These are phyloP conservation scores for Pneumocystis canis DNA, from an alignment of 1,139 yeast species.

Conservation along the genomic window DNA sequence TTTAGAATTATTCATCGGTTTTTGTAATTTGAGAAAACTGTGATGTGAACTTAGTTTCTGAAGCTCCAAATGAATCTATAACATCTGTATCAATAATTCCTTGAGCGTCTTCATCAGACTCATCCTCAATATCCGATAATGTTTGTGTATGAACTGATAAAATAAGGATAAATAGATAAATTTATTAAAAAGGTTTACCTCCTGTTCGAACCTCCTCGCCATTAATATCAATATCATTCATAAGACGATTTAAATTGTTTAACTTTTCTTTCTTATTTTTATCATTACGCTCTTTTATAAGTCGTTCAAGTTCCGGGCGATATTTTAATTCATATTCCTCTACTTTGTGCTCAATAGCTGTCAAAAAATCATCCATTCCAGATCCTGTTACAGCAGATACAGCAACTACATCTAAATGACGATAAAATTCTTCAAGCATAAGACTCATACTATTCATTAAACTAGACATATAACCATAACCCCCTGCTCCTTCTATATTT, in stretches of 20 bases:
- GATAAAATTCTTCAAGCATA: conserved; percentile 91
- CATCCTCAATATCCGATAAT: neutral
- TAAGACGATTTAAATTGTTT: conserved; percentile 51
- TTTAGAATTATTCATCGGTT: neutral
- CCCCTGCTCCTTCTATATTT: conserved; percentile 19
- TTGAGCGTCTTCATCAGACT: neutral
- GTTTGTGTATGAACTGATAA: neutral
- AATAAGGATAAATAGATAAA: neutral
- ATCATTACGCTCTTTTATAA: conserved; percentile 61
- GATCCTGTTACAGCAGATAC: conserved; percentile 86
- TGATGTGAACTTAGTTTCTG: neutral
- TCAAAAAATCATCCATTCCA: conserved; percentile 82
- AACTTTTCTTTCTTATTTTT: conserved; percentile 62
- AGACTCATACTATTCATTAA: conserved; percentile 87
- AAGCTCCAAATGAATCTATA: neutral
- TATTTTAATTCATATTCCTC: conserved; percentile 77
- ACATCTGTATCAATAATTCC: neutral
- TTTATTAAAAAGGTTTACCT: neutral
- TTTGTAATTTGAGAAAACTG: neutral
- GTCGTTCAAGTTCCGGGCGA: conserved; percentile 71
- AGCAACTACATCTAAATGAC: conserved; percentile 79
- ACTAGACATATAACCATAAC: conserved; percentile 89
- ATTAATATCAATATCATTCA: conserved; percentile 64
- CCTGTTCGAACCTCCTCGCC: neutral
- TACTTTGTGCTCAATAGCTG: conserved; percentile 70